Evolutionary conservation across 176 grass and related monocot genomes (phyloP), one percentile per base, ranked within the genome.

Genomic region (Chrysopogon serrulatus): DNA sequence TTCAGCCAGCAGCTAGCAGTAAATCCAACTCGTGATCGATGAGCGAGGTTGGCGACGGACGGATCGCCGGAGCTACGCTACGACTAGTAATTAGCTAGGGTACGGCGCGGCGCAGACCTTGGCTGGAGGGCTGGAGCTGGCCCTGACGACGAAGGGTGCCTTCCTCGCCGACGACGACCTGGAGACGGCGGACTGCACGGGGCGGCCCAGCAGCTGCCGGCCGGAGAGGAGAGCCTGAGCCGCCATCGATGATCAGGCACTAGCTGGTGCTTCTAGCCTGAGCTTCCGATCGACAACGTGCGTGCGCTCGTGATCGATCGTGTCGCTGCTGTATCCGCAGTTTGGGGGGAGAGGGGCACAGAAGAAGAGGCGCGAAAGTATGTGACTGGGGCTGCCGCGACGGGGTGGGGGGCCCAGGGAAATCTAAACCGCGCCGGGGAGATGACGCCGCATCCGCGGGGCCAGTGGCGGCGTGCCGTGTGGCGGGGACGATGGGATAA

Each of bases 151-250:
- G 81, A 96, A 99, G 53, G 96, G 27, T 5, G 86, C 51, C 86
- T 87, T 89, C 37, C 87, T 59, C 7, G 60, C 60, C 60, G 80
- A 88, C 10, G 88, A 83, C 64, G 92, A 77, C 48, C 90, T 79
- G 45, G 92, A 88, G 66, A 64, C 16, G n/a, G 85, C 76, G 4
- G 92, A 88, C 69, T 88, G 91, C 39, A 84, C 56, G 34, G 88
- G 88, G 54, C 89, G 84, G 45, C 90, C 92, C 8, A 98, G 89
- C 76, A 98, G 82, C 83, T 94, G 95, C 69, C 96, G 87, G 16
- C 93, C 93, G 31, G 90, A 94, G 59, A 99, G 91, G 85, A 99
- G 88, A 90, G 91, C 91, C 84, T 92, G 91, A 28, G 89, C 85
- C 54, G 94, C 94, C 91, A 93, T 95, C 18, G 71, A 51, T 74